Percentiles rank a stretch among this genome's conserved stretches.
Conservation (phyloP, 2,329 filamentous ascomycete genomes). For the Neocatenulostroma microsporum region DNA sequence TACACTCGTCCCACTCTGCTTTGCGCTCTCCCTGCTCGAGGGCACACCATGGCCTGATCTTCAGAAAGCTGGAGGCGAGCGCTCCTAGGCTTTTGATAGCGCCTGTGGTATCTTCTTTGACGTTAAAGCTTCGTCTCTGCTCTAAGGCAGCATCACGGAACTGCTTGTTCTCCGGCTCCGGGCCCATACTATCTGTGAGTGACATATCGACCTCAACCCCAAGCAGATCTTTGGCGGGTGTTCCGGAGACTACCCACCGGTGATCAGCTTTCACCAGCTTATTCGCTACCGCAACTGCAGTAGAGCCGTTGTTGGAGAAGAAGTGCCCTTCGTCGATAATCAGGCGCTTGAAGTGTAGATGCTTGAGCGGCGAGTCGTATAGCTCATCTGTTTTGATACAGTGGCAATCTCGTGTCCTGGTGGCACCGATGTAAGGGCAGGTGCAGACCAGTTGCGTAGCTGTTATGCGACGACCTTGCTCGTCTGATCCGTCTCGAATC, state of each 20-base stretch:
- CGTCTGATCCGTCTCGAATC: slow-evolving; percentile 45
- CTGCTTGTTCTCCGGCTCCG: slow-evolving; percentile 8
- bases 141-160: slow-evolving; percentile 26
- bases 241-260: slow-evolving; percentile 85
- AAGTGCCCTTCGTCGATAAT: slow-evolving; percentile 90
- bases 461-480: slow-evolving; percentile 33
- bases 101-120: slow-evolving; percentile 32
- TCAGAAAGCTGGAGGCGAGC: slow-evolving; percentile 63
- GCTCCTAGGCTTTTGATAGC: slow-evolving; percentile 54
- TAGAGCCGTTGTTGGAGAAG: slow-evolving; percentile 62
- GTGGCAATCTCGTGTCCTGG: slow-evolving; percentile 38
- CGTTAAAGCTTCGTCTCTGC: slow-evolving; percentile 34
- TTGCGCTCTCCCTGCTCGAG: slow-evolving; percentile 48
- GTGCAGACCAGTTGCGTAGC: slow-evolving; percentile 25
- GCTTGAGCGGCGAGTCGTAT: slow-evolving; percentile 56
- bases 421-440: slow-evolving; percentile 39
- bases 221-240: slow-evolving; percentile 74
- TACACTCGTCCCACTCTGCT: slow-evolving; percentile 66
- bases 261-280: slow-evolving; percentile 54
- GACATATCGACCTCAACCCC: slow-evolving; percentile 59
- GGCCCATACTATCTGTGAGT: slow-evolving; percentile 23
- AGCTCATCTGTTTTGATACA: slow-evolving; percentile 34
- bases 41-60: slow-evolving; percentile 71
- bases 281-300: slow-evolving; percentile 48
- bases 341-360: slow-evolving; percentile 75